These are phyloP conservation scores for Xylaria sp. DNA, from an alignment of 2,329 filamentous ascomycete species.

Conservation along the genomic window DNA sequence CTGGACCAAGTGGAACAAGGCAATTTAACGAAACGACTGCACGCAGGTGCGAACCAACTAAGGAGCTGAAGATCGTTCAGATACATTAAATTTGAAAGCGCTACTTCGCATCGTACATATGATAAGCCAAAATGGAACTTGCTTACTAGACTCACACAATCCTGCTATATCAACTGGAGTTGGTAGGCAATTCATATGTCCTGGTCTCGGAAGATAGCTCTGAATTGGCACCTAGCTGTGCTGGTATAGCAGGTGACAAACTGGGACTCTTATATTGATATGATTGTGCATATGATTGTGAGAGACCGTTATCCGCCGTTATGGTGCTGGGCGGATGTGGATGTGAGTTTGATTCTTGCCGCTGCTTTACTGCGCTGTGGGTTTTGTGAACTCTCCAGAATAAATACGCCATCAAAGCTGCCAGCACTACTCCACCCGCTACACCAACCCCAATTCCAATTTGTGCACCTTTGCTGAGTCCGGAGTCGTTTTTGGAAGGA, in stretches of 20 bases:
- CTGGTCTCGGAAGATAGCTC: background rate
- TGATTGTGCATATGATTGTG: conserved; percentile 1
- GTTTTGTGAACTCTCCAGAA: background rate
- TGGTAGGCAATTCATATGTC: conserved; percentile 1
- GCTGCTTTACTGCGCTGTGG: background rate
- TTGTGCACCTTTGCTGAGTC: background rate
- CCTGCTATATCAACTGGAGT: background rate
- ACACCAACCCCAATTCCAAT: conserved; percentile 7
- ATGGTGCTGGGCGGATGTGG: background rate
- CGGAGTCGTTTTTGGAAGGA: background rate
- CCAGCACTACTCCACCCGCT: background rate
- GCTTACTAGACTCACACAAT: background rate
- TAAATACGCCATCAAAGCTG: conserved; percentile 1
- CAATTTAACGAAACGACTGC: background rate
- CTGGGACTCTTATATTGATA: background rate
- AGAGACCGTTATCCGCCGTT: background rate
- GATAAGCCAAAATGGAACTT: background rate
- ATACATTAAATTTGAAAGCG: background rate
- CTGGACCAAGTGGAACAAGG: background rate
- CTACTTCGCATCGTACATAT: background rate
- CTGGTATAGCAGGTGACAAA: background rate
- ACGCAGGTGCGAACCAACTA: background rate
- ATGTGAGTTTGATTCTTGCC: background rate
- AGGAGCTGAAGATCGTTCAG: background rate
- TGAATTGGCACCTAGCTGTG: background rate